Base-by-base conservation (phyloP, 768 basidiomycete genomes). In the Tylopilus felleus region DNA sequence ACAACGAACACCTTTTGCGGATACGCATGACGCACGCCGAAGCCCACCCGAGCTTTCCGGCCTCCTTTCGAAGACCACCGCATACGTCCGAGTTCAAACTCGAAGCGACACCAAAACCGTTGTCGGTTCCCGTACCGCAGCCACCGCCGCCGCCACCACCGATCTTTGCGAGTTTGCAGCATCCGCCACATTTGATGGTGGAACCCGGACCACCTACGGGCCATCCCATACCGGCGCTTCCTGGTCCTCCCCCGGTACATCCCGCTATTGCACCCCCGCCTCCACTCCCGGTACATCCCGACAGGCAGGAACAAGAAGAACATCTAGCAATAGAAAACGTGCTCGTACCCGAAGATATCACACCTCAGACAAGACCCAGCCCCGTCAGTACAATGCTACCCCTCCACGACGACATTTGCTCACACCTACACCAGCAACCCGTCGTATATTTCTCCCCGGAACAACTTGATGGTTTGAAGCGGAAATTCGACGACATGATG, bases 21-120 rank as follows among this genome's bases (percentile, higher is more conserved):
- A 72, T 70, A 61, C 69, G 69, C 49, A 70, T 70, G 70, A 72
- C 69, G 0, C 69, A 70, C 36, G 67, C 70, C 19, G 70, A 70
- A 36, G 69, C 70, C 0, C 69, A 70, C 45, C 68, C 69, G 1
- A 62, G 62, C 48, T 70, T 70, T 49, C 69, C 69, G 0, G 65
- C 68, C 0, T 71, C 69, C 14, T 70, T 70, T 60, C 65, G 70
- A 29, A 51, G 70, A 46, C 67, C 67, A 8, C 63, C 68, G 0
- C 67, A 69, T 14, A 71, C 70, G 13, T 69, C 67, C 47, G 68
- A 70, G 39, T 71, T 70, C 14, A 70, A 70, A 23, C 57, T 71
- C 38, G 70, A 70, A 16, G 35, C 70, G 3, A 55, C 68, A 1
- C 65, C 63, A 2, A 65, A 69, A 47, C 67, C 66, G n/a, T 19